phyloP scores from a whole-genome alignment of 2,329 filamentous ascomycete genomes.

The Neobulgaria alba region DNA sequence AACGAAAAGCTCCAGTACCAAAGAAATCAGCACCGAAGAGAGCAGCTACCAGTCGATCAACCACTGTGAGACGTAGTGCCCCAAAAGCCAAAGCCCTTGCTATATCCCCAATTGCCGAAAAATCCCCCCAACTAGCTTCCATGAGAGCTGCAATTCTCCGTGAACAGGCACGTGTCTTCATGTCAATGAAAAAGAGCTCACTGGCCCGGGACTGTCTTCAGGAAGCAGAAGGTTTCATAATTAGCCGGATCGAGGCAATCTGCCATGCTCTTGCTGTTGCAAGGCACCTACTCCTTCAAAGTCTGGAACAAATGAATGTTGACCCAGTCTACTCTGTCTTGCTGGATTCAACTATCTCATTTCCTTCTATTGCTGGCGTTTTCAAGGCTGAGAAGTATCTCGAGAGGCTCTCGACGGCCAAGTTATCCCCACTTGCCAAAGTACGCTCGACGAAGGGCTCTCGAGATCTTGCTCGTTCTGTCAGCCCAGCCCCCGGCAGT shows the following conservation, averaged over 20 bases:
- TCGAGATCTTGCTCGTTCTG: conserved; percentile 13
- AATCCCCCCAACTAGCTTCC: conserved; percentile 31
- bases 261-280: conserved; percentile 54
- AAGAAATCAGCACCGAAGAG: conserved; percentile 22
- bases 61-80: conserved; percentile 8
- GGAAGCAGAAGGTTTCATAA: conserved; percentile 37
- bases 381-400: conserved; percentile 15
- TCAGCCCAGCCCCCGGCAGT: conserved; percentile 24
- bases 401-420: conserved; percentile 17
- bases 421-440: conserved; percentile 20
- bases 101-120: conserved; percentile 17
- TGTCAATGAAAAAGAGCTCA: conserved; percentile 41
- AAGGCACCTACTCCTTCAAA: conserved; percentile 58
- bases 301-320: conserved; percentile 61
- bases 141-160: conserved; percentile 41
- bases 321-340: conserved; percentile 85
- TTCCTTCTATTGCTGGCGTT: conserved; percentile 52
- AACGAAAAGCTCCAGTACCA: conserved; percentile 22
- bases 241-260: conserved; percentile 35
- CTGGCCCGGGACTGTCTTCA: conserved; percentile 49
- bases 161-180: conserved; percentile 41
- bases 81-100: conserved; percentile 15
- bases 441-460: conserved; percentile 7
- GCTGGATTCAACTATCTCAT: conserved; percentile 85
- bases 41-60: conserved; percentile 10